Percentiles rank a stretch among this genome's conserved stretches.
phyloP scores from a whole-genome alignment of 129 eudicot genomes.

The Chrysanthemum lavandulifolium region DNA sequence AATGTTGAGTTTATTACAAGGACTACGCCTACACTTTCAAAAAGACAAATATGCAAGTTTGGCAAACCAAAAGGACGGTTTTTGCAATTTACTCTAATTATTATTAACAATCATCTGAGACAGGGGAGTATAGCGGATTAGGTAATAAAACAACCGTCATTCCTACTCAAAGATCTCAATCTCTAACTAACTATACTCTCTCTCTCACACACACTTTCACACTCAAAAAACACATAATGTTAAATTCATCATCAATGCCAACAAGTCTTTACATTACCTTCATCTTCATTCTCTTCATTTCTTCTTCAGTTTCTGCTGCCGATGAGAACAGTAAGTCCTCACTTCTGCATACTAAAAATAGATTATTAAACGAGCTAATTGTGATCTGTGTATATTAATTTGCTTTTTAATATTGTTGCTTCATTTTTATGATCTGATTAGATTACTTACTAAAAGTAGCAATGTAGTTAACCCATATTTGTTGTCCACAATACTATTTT shows the following conservation, averaged over 20 bases:
- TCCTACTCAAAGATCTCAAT: background rate
- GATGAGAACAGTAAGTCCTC: constrained; percentile 27
- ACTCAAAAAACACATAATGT: no score
- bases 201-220: background rate
- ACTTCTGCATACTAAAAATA: background rate
- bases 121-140: no score
- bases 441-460: background rate
- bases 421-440: constrained; percentile 17
- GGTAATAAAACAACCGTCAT: no score
- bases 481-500: no score
- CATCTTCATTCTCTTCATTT: constrained; percentile 18
- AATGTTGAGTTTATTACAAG: no score
- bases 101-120: no score
- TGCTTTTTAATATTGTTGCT: background rate
- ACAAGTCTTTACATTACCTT: constrained; percentile 17
- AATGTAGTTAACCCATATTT: background rate
- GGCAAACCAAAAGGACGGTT: no score
- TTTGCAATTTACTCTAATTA: no score
- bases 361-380: no score
- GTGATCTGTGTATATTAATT: background rate
- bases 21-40: no score
- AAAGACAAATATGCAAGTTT: no score
- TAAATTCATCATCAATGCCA: constrained; percentile 21
- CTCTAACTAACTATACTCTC: background rate
- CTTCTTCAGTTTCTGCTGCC: constrained; percentile 18